Evolutionary conservation across 768 basidiomycete species (phyloP).

Genomic region (Phylloporus rhodoxanthus): DNA sequence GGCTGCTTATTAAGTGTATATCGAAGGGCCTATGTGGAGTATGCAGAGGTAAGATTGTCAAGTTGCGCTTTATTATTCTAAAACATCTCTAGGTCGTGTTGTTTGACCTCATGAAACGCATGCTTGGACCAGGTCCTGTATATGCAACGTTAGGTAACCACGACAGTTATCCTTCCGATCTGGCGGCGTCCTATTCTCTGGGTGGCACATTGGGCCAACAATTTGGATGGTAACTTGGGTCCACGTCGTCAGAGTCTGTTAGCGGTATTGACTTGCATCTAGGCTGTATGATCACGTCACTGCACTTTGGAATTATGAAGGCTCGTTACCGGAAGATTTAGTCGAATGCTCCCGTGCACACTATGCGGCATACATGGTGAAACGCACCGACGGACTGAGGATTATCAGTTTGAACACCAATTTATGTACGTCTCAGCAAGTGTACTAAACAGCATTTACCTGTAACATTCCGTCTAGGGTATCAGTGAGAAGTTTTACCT

Average conservation of each 20-base stretch:
- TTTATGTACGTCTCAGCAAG: slow-evolving; percentile 46
- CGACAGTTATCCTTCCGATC: slow-evolving; percentile 55
- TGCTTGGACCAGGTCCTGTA: slow-evolving; percentile 62
- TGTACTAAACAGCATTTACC: not conserved
- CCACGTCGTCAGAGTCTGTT: not conserved
- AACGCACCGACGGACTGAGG: slow-evolving; percentile 57
- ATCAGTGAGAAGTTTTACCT: slow-evolving; percentile 17
- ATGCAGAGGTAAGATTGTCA: slow-evolving; percentile 47
- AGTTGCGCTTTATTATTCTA: slow-evolving; percentile 1
- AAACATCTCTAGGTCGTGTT: slow-evolving; percentile 44
- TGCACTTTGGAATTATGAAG: slow-evolving; percentile 61
- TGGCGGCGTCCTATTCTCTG: slow-evolving; percentile 57
- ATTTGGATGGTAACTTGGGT: slow-evolving; percentile 52
- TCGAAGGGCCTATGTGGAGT: slow-evolving; percentile 50
- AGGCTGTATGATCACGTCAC: slow-evolving; percentile 80
- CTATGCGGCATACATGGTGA: slow-evolving; percentile 70
- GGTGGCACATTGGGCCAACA: slow-evolving; percentile 50
- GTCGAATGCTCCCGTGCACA: slow-evolving; percentile 56
- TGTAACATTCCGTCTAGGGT: slow-evolving; percentile 23
- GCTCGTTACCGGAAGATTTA: slow-evolving; percentile 58
- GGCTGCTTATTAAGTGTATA: not conserved
- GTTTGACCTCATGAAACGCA: slow-evolving; percentile 60
- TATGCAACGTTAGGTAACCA: slow-evolving; percentile 76
- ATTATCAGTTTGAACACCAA: slow-evolving; percentile 75
- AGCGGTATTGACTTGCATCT: not conserved